Percentiles rank a stretch among this genome's conserved stretches.
Conservation (phyloP, 2,329 filamentous ascomycete genomes). For the Arachnomyces sp. region DNA sequence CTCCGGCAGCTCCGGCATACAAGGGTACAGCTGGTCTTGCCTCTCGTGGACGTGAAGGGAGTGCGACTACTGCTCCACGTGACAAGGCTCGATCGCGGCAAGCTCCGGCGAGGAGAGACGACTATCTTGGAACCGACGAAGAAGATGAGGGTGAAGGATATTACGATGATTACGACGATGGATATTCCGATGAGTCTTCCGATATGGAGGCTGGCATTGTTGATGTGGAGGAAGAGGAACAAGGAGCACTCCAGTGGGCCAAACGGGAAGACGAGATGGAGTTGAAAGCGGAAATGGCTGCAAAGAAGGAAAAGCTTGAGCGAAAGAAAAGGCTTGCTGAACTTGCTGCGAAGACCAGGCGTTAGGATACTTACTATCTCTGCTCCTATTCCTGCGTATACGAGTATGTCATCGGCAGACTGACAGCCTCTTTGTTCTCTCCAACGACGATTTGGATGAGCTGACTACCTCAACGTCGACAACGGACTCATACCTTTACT, state of each 20-base stretch:
- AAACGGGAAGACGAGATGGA: constrained; percentile 42
- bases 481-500: too few species aligned
- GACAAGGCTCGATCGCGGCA: constrained; percentile 2
- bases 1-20: constrained; percentile 25
- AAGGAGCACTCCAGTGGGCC: constrained; percentile 32
- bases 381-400: too few species aligned
- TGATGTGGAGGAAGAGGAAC: constrained; percentile 41
- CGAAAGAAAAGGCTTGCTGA: constrained; percentile 35
- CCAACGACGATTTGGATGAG: too few species aligned
- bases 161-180: constrained; percentile 32
- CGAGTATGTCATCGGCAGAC: too few species aligned
- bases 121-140: constrained; percentile 42
- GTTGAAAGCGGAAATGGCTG: constrained; percentile 32
- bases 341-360: constrained; percentile 28
- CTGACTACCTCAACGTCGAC: too few species aligned
- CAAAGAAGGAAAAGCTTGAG: constrained; percentile 41
- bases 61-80: constrained; percentile 5
- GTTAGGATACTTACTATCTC: constrained; percentile 9
- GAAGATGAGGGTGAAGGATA: constrained; percentile 40
- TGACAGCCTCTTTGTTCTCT: too few species aligned
- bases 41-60: constrained; percentile 17
- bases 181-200: constrained; percentile 40
- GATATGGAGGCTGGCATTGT: constrained; percentile 45
- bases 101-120: constrained; percentile 26
- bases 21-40: constrained; percentile 36